A percentile compares a stretch with the other conserved stretches of the same genome.
Evolutionary conservation across 148 eudicot species (phyloP).

Genomic region (Rhododendron kiyosumense): DNA sequence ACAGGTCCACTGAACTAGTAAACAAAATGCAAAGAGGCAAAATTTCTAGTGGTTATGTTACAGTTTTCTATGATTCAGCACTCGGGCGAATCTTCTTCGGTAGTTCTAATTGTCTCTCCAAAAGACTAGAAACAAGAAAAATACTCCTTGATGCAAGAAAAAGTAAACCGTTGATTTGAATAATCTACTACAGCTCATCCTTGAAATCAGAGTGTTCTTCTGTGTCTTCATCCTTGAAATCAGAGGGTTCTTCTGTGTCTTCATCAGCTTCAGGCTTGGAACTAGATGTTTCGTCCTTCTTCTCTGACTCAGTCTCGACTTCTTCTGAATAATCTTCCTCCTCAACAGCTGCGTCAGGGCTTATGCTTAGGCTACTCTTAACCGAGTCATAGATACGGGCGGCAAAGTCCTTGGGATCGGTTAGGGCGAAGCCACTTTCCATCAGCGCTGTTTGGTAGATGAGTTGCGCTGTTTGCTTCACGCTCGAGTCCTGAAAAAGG

Average conservation of each 20-base stretch:
- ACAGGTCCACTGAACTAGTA: not conserved
- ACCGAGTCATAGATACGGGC: conserved; percentile 72
- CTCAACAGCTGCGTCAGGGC: conserved; percentile 72
- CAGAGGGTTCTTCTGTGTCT: conserved; percentile 17
- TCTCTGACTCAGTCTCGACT: conserved; percentile 47
- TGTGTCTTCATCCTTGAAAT: conserved; percentile 41
- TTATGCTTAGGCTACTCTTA: conserved; percentile 62
- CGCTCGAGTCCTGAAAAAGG: conserved; percentile 53
- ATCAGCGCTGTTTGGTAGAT: conserved; percentile 95
- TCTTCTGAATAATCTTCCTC: conserved; percentile 86
- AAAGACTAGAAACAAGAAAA: not conserved
- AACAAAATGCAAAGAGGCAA: not conserved
- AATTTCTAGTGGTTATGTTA: conserved; percentile 1
- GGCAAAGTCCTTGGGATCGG: conserved; percentile 86
- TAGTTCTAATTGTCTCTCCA: not conserved
- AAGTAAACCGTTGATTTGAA: not conserved
- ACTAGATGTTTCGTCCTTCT: conserved; percentile 34
- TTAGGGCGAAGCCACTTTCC: conserved; percentile 80
- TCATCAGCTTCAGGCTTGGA: conserved; percentile 32
- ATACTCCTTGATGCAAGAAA: not conserved
- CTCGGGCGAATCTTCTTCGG: not conserved
- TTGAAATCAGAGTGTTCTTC: conserved; percentile 30
- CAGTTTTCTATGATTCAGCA: not conserved
- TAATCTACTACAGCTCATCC: conserved; percentile 64
- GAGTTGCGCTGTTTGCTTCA: conserved; percentile 82